These are phyloP conservation scores for Hymenoscyphus albidus DNA, from an alignment of 2,329 filamentous ascomycete genomes.

Conservation along the genomic window DNA sequence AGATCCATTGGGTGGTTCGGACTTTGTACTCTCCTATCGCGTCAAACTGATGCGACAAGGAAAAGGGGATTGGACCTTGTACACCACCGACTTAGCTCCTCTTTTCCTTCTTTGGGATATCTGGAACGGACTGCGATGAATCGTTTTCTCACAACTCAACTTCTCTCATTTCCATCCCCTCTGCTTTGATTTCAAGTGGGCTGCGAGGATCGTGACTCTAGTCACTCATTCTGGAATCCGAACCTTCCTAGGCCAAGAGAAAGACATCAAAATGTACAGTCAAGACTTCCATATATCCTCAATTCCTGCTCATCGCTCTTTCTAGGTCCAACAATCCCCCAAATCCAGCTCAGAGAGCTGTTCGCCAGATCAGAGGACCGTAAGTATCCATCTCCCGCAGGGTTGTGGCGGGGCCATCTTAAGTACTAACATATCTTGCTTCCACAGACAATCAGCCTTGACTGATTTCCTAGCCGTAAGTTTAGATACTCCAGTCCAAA, in stretches of 20 bases:
- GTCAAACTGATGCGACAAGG: no score
- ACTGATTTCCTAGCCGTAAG: constrained; percentile 64
- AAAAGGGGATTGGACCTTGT: no score
- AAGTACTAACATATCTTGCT: constrained; percentile 8
- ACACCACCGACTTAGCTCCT: no score
- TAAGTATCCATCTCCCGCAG: constrained; percentile 18
- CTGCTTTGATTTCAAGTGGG: neutral
- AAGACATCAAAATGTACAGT: neutral
- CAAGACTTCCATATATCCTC: neutral
- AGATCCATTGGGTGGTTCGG: neutral
- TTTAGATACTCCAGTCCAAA: constrained; percentile 10
- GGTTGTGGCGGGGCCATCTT: neutral
- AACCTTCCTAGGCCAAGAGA: neutral
- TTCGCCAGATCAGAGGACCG: constrained; percentile 32
- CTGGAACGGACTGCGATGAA: no score
- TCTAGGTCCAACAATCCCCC: neutral
- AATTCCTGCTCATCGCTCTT: neutral
- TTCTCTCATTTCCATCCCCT: neutral
- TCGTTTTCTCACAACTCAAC: neutral
- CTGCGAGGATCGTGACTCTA: neutral
- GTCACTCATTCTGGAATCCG: neutral
- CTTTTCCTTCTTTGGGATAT: no score
- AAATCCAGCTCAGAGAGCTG: constrained; percentile 11
- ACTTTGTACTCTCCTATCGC: neutral
- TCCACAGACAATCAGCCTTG: constrained; percentile 55